phyloP scores from a whole-genome alignment of 2,329 filamentous ascomycete species.

The Talaromyces sp. region DNA sequence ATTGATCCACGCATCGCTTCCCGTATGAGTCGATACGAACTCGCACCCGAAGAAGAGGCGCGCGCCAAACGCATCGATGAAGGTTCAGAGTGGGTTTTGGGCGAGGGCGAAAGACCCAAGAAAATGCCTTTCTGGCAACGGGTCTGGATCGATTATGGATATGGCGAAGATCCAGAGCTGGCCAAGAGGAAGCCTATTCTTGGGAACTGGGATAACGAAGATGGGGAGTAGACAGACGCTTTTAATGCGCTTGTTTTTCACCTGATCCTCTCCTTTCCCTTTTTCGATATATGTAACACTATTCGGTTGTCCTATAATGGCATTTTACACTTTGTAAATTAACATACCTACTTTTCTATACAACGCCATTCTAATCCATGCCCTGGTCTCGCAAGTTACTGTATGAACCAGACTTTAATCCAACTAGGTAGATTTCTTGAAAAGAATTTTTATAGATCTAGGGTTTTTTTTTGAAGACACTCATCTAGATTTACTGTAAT shows the following conservation, averaged over 20 bases:
- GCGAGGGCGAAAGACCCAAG: constrained; percentile 45
- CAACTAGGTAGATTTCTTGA: no score
- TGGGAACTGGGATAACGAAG: constrained; percentile 36
- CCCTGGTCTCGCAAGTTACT: constrained; percentile 21
- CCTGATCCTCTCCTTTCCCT: background rate
- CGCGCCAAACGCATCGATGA: constrained; percentile 59
- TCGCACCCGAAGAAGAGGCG: constrained; percentile 64
- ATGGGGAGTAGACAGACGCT: constrained; percentile 18
- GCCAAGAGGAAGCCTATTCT: constrained; percentile 36
- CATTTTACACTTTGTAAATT: constrained; percentile 22
- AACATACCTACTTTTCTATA: constrained; percentile 17
- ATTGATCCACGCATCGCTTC: constrained; percentile 69
- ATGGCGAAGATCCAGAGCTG: constrained; percentile 37
- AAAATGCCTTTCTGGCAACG: constrained; percentile 35
- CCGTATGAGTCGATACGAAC: constrained; percentile 75
- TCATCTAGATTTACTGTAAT: background rate
- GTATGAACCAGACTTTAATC: constrained; percentile 12
- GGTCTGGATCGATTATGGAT: constrained; percentile 38
- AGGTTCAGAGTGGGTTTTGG: constrained; percentile 64
- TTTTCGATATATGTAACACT: constrained; percentile 12
- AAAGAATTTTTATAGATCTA: no score
- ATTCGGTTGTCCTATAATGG: constrained; percentile 6
- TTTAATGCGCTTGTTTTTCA: no score
- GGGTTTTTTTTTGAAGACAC: constrained; percentile 16
- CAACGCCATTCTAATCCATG: constrained; percentile 12